Percentiles rank a stretch among this genome's conserved stretches.
Conservation (phyloP, 176 grass and related monocot genomes). For the Cenchrus purpureus region DNA sequence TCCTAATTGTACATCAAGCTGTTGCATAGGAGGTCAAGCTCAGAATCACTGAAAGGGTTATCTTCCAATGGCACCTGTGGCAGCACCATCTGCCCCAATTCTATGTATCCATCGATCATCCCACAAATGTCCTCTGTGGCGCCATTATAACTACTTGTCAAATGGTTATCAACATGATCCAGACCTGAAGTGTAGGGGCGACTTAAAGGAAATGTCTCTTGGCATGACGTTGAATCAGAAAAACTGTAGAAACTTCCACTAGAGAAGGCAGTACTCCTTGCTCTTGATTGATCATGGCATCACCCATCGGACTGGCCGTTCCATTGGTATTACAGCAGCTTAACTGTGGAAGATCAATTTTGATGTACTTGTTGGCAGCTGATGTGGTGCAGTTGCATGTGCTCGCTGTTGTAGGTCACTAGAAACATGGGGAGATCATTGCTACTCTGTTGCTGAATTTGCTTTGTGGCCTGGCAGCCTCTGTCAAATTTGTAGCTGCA, state of each 20-base stretch:
- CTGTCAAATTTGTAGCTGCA: conserved; percentile 36
- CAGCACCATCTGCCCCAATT: neutral
- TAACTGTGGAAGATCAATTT: neutral
- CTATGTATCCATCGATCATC: too few species aligned
- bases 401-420: conserved; percentile 35
- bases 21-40: conserved; percentile 1
- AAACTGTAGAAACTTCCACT: neutral
- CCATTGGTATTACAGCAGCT: neutral
- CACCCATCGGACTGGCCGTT: neutral
- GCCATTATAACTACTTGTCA: too few species aligned
- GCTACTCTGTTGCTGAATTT: conserved; percentile 20
- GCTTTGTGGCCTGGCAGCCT: conserved; percentile 21
- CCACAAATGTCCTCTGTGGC: neutral
- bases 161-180: neutral
- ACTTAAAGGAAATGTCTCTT: neutral
- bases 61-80: neutral
- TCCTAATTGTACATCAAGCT: neutral
- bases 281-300: neutral
- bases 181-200: neutral
- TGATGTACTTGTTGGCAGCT: neutral
- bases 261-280: neutral
- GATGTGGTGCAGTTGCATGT: neutral
- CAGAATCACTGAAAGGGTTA: neutral
- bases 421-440: neutral
- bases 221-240: neutral